These are phyloP conservation scores for Oryza australiensis DNA, from an alignment of 176 grass and related monocot species.

Conservation along the genomic window DNA sequence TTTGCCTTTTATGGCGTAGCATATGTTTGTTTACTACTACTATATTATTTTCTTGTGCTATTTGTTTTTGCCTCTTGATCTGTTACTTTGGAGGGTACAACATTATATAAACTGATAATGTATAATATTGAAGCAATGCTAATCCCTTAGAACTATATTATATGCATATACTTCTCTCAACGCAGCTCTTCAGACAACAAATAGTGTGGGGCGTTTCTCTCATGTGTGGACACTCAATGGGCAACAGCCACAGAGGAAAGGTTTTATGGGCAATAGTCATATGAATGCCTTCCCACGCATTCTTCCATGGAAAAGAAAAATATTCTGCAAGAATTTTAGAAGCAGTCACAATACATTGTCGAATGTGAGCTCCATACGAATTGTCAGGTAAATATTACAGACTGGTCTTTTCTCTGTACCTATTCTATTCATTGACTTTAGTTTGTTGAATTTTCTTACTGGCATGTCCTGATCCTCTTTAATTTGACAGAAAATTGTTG, in stretches of 20 bases:
- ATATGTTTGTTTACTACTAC: not conserved
- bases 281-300: constrained; percentile 66
- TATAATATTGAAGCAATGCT: constrained; percentile 23
- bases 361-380: constrained; percentile 49
- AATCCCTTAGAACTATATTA: constrained; percentile 20
- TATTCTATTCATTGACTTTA: constrained; percentile 26
- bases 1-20: constrained; percentile 8
- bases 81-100: constrained; percentile 1
- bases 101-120: not conserved
- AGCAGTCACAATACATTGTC: constrained; percentile 41
- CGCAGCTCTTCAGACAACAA: constrained; percentile 64
- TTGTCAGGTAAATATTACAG: constrained; percentile 64
- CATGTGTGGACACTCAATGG: constrained; percentile 83
- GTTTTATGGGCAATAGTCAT: constrained; percentile 35
- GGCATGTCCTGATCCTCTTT: constrained; percentile 27
- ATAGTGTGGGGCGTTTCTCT: constrained; percentile 51
- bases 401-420: not conserved
- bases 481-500: constrained; percentile 58
- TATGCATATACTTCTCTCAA: constrained; percentile 31
- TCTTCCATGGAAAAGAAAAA: constrained; percentile 93
- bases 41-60: constrained; percentile 23
- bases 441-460: constrained; percentile 33
- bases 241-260: constrained; percentile 59
- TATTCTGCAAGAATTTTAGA: constrained; percentile 57
- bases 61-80: constrained; percentile 1